phyloP scores from a whole-genome alignment of 805 yeast genomes.

The Lachancea nothofagi region DNA sequence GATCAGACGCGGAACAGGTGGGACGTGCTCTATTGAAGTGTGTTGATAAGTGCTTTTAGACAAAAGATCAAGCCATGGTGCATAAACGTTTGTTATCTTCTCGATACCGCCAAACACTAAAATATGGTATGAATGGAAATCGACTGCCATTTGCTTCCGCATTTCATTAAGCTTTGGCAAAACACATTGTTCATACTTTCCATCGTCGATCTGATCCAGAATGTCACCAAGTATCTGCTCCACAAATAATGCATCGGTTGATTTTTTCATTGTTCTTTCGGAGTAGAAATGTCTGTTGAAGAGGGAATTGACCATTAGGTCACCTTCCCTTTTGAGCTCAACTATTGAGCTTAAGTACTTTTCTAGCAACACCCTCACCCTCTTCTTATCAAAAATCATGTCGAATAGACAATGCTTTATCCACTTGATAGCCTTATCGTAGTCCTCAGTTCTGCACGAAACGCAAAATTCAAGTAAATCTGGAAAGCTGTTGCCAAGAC shows the following conservation, averaged over 20 bases:
- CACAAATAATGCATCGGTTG: conserved; percentile 58
- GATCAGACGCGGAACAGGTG: conserved; percentile 47
- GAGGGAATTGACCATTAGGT: conserved; percentile 59
- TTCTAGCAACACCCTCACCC: conserved; percentile 55
- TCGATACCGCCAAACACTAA: conserved; percentile 65
- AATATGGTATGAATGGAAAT: conserved; percentile 55
- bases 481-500: conserved; percentile 54
- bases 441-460: conserved; percentile 56
- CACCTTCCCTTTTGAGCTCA: conserved; percentile 37
- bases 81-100: conserved; percentile 34
- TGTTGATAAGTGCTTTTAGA: conserved; percentile 4
- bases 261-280: conserved; percentile 56
- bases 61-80: conserved; percentile 25
- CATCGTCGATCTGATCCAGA: conserved; percentile 47
- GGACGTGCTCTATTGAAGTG: conserved; percentile 14
- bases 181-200: conserved; percentile 38
- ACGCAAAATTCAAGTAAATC: conserved; percentile 62
- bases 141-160: conserved; percentile 47
- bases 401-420: conserved; percentile 56
- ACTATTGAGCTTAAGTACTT: conserved; percentile 37
- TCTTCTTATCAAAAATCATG: conserved; percentile 63
- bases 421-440: conserved; percentile 72
- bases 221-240: conserved; percentile 52
- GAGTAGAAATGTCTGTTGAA: conserved; percentile 48
- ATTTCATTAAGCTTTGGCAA: conserved; percentile 36